Conservation (phyloP, 768 basidiomycete species). For the Dacryopinax spathularia region DNA sequence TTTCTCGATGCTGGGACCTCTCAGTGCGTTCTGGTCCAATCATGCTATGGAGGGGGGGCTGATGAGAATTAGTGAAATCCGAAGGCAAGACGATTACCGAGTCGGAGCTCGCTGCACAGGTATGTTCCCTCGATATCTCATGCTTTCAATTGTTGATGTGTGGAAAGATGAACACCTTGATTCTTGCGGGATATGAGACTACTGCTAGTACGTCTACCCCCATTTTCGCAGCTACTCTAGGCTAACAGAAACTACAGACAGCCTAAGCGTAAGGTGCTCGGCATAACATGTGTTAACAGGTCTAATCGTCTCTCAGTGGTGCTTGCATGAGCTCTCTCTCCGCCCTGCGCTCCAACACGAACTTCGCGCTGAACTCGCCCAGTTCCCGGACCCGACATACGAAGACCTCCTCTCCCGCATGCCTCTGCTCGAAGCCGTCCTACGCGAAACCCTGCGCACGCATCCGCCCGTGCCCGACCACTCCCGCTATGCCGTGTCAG, state of each 20-base stretch:
- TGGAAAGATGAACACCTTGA: background rate
- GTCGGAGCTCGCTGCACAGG: slow-evolving; percentile 9
- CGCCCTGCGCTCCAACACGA: slow-evolving; percentile 38
- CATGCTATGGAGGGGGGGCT: background rate
- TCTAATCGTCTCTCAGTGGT: slow-evolving; percentile 29
- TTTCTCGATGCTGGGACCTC: background rate
- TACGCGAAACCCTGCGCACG: slow-evolving; percentile 48
- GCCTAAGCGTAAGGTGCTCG: background rate
- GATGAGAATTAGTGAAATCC: background rate
- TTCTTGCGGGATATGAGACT: slow-evolving; percentile 34
- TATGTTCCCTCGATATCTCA: slow-evolving; percentile 1
- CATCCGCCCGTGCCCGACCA: slow-evolving; percentile 48
- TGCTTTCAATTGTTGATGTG: slow-evolving; percentile 2
- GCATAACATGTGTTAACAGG: too few relatives aligned
- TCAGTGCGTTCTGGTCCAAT: background rate
- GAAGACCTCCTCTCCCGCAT: background rate
- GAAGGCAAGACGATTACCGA: slow-evolving; percentile 4
- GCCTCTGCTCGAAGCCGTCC: slow-evolving; percentile 46
- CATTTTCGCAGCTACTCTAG: background rate
- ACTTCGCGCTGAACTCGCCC: slow-evolving; percentile 42
- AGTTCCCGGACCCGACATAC: slow-evolving; percentile 26
- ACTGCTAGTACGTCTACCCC: slow-evolving; percentile 22
- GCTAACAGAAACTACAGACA: background rate
- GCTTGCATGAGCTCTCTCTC: slow-evolving; percentile 45
- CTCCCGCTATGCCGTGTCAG: slow-evolving; percentile 27